Percentiles rank a stretch among this genome's conserved stretches.
Conservation (phyloP, 139 green algal genomes). For the Picochlorum sp. region DNA sequence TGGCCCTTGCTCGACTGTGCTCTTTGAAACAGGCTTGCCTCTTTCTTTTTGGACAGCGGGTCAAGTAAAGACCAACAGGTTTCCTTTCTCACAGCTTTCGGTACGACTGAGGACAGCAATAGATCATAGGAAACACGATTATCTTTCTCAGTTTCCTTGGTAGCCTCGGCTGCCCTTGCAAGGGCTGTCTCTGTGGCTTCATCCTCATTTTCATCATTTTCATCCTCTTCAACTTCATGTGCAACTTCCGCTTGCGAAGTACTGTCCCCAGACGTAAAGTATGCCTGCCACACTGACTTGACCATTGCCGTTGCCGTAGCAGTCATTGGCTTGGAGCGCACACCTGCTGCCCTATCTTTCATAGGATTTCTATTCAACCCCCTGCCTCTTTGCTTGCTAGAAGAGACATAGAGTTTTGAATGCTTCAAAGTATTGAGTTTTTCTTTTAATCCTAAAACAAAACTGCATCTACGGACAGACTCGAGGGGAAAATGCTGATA, state of each 20-base stretch:
- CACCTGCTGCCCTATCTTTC: constrained; percentile 39
- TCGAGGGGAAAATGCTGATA: constrained; percentile 62
- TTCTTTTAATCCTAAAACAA: constrained; percentile 54
- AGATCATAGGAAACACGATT: too few relatives aligned
- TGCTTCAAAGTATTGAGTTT: constrained; percentile 62
- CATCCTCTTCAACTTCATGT: constrained; percentile 56
- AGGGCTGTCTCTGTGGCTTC: constrained; percentile 39
- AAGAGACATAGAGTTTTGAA: constrained; percentile 68
- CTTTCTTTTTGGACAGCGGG: neutral
- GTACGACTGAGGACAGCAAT: too few relatives aligned
- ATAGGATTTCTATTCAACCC: constrained; percentile 60
- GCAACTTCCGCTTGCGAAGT: constrained; percentile 1
- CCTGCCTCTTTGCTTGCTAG: constrained; percentile 6
- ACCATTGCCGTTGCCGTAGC: constrained; percentile 90
- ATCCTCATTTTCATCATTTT: constrained; percentile 53
- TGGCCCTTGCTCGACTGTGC: too few relatives aligned
- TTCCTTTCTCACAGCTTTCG: too few relatives aligned
- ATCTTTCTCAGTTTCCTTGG: too few relatives aligned
- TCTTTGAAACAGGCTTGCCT: neutral
- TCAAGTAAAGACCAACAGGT: too few relatives aligned
- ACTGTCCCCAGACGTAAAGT: constrained; percentile 38
- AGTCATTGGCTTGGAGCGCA: constrained; percentile 69
- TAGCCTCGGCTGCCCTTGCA: too few relatives aligned
- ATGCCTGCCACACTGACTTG: constrained; percentile 65
- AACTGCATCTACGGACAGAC: constrained; percentile 51